phyloP scores from a whole-genome alignment of 1,139 yeast genomes.

The Yamadazyma sp. region DNA sequence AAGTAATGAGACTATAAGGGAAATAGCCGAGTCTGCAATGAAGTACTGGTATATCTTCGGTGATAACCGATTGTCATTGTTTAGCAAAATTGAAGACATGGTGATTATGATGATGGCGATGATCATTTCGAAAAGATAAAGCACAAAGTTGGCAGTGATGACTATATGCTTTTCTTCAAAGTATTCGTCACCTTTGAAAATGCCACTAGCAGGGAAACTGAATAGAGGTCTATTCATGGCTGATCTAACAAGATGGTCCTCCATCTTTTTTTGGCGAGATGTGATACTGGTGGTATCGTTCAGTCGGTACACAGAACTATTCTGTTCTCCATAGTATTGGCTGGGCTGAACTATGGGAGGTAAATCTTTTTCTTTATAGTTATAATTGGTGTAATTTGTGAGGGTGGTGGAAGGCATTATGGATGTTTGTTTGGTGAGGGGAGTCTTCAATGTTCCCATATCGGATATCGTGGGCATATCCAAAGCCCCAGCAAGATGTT shows the following conservation, averaged over 20 bases:
- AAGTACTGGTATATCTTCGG: constrained; percentile 35
- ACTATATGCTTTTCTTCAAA: constrained; percentile 20
- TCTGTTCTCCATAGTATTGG: constrained; percentile 12
- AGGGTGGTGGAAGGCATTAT: constrained; percentile 12
- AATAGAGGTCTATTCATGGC: constrained; percentile 41
- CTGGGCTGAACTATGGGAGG: constrained; percentile 22
- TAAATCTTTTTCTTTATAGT: constrained; percentile 18
- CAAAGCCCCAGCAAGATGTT: constrained; percentile 3
- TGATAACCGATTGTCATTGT: constrained; percentile 23
- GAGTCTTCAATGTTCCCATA: constrained; percentile 11
- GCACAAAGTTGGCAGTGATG: constrained; percentile 30
- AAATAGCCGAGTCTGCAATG: constrained; percentile 38
- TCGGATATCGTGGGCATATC: constrained; percentile 15
- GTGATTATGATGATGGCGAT: constrained; percentile 34
- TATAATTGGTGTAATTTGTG: constrained; percentile 5
- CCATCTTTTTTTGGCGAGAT: constrained; percentile 29
- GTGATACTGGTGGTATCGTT: constrained; percentile 17
- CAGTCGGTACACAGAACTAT: constrained; percentile 9
- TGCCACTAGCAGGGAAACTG: constrained; percentile 14
- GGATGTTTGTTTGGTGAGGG: constrained; percentile 15
- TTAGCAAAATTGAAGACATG: constrained; percentile 27
- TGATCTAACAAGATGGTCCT: constrained; percentile 28
- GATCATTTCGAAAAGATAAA: constrained; percentile 37
- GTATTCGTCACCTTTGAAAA: constrained; percentile 18
- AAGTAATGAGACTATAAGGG: constrained; percentile 33